phyloP scores from a whole-genome alignment of 108 stramenopile genomes.

The Epithemia pelagica region DNA sequence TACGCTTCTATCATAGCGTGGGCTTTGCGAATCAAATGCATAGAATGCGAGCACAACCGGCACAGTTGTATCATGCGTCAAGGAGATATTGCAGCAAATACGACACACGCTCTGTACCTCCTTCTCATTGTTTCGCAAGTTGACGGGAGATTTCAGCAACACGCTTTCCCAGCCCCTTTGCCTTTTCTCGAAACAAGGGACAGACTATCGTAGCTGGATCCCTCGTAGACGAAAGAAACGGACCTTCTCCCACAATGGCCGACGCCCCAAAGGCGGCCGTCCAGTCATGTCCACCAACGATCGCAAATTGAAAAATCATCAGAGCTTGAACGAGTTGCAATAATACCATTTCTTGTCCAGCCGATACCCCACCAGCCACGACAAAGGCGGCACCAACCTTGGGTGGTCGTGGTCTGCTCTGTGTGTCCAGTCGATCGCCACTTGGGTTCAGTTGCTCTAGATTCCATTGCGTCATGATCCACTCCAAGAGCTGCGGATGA shows the following conservation, averaged over 20 bases:
- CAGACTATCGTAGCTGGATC: background rate
- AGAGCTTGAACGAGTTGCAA: conserved; percentile 23
- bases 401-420: background rate
- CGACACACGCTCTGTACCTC: too few species aligned
- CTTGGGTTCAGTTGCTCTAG: background rate
- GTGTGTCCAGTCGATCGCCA: background rate
- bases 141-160: background rate
- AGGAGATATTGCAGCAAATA: too few species aligned
- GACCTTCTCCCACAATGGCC: conserved; percentile 31
- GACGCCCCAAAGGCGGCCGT: conserved; percentile 29
- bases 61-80: too few species aligned
- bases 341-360: conserved; percentile 30
- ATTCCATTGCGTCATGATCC: conserved; percentile 36
- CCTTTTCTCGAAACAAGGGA: conserved; percentile 2
- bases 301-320: conserved; percentile 39
- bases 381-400: conserved; percentile 39
- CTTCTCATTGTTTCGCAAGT: too few species aligned
- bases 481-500: conserved; percentile 31
- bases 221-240: background rate
- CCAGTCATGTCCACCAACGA: conserved; percentile 36
- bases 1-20: too few species aligned
- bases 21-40: too few species aligned
- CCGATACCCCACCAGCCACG: conserved; percentile 36
- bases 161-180: background rate
- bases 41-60: too few species aligned